Evolutionary conservation across 148 eudicot genomes (phyloP).

Genomic region (Bassia scoparia): DNA sequence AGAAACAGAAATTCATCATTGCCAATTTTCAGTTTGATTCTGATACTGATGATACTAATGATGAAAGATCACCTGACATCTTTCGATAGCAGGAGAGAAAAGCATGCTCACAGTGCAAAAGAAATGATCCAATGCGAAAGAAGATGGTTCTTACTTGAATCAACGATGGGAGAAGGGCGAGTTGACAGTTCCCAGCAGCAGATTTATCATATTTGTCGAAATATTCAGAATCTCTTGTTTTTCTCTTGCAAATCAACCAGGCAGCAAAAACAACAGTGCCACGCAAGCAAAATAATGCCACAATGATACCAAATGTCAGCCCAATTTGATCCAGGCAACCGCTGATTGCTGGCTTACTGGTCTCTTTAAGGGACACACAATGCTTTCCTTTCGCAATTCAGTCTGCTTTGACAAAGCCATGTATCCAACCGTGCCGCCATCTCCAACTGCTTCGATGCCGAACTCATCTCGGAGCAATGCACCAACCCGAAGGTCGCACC

Average conservation of each 20-base stretch:
- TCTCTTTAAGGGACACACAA: slow-evolving; percentile 38
- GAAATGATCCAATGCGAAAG: neutral
- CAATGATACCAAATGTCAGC: slow-evolving; percentile 56
- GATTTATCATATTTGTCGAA: slow-evolving; percentile 38
- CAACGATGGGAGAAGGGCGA: slow-evolving; percentile 41
- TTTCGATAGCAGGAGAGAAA: too few relatives aligned
- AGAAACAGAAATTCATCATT: neutral
- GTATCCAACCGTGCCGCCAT: too few relatives aligned
- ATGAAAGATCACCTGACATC: too few relatives aligned
- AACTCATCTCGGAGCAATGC: slow-evolving; percentile 48
- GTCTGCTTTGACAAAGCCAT: too few relatives aligned
- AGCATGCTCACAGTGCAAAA: too few relatives aligned
- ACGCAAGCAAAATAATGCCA: slow-evolving; percentile 40
- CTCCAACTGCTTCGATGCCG: too few relatives aligned
- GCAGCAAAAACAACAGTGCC: slow-evolving; percentile 41
- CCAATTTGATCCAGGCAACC: slow-evolving; percentile 41
- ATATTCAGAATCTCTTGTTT: slow-evolving; percentile 17
- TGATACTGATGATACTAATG: too few relatives aligned
- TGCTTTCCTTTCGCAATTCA: slow-evolving; percentile 64
- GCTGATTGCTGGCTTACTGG: slow-evolving; percentile 15
- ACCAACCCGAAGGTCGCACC: too few relatives aligned
- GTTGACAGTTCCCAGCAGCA: slow-evolving; percentile 37
- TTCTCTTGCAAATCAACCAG: slow-evolving; percentile 33
- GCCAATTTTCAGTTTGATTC: too few relatives aligned
- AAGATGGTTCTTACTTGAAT: slow-evolving; percentile 47